Base-by-base conservation (phyloP, 2,329 filamentous ascomycete genomes). In the Lachnellula subtilissima region DNA sequence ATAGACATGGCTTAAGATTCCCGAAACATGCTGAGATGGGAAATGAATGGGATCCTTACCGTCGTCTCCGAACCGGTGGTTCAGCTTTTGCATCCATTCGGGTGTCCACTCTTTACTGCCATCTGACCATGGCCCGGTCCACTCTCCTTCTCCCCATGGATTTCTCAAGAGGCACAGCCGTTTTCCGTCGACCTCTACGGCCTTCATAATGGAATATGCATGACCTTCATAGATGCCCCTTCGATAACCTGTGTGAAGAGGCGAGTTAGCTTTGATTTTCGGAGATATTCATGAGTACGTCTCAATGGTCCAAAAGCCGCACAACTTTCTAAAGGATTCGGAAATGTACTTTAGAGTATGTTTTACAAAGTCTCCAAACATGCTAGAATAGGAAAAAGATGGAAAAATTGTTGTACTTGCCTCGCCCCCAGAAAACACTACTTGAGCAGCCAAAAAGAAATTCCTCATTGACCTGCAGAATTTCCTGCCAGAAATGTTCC, bases 401-500 rank as follows among this genome's bases (percentile, higher is more conserved):
- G 28, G 28, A 32, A 4, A 28, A 28, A 0, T 9, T 32, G 28
- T 32, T 11, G 9, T 32, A 32, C 28, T 61, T 36, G 19, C 61
- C 63, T 55, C 58, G 57, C 73, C 75, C 57, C 71, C 71, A 65
- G 17, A 61, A 64, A n/a, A 59, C 58, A n/a, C 62, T 60, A 0
- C 80, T 81, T 0, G 76, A 79, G 63, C 84, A 87, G 11, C 85
- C 86, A 63, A 91, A 90, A 5, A 90, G 73, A 65, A 94, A 95
- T 50, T 90, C 86, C 53, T 90, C 75, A 68, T 95, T 94, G 56
- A 91, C 89, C 60, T 87, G 85, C 71, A 86, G 82, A 23, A 96
- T 79, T 68, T 94, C 88, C 39, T 93, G 82, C 91, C 91, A 96
- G 69, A 96, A 95, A 22, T 83, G 80, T 50, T 96, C 86, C 56